phyloP scores from a whole-genome alignment of 768 basidiomycete species.

The Mycena kentingensis region DNA sequence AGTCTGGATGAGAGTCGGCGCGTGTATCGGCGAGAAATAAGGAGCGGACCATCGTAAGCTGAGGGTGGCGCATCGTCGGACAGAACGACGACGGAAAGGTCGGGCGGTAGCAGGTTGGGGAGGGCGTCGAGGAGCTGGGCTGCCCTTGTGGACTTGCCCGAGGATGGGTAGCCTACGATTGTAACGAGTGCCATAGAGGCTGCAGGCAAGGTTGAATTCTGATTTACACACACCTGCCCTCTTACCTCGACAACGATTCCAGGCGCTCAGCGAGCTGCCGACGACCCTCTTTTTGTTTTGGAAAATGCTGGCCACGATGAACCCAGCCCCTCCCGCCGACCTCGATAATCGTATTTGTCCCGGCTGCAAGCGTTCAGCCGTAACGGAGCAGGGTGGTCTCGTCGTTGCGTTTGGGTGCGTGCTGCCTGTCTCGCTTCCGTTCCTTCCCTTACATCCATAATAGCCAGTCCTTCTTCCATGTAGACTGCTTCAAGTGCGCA shows the following conservation, averaged over 20 bases:
- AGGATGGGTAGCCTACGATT: constrained; percentile 82
- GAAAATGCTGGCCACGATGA: constrained; percentile 33
- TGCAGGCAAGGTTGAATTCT: constrained; percentile 4
- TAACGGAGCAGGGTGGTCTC: constrained; percentile 79
- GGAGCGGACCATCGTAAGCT: constrained; percentile 70
- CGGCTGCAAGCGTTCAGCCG: constrained; percentile 79
- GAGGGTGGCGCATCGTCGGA: constrained; percentile 71
- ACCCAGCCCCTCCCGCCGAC: constrained; percentile 16
- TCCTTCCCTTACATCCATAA: constrained; percentile 13
- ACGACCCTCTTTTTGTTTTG: constrained; percentile 23
- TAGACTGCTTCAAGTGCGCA: constrained; percentile 95
- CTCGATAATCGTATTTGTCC: constrained; percentile 71
- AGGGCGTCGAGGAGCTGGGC: constrained; percentile 62
- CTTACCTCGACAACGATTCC: constrained; percentile 21
- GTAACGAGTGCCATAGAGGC: constrained; percentile 88
- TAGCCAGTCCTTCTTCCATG: constrained; percentile 93
- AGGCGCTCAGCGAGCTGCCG: constrained; percentile 34
- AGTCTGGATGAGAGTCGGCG: constrained; percentile 48
- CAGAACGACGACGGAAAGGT: constrained; percentile 49
- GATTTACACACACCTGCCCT: constrained; percentile 12
- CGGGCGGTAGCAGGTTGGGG: constrained; percentile 54
- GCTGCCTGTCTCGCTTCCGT: constrained; percentile 16
- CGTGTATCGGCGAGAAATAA: neutral
- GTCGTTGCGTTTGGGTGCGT: constrained; percentile 96
- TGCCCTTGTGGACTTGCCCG: constrained; percentile 83